Evolutionary conservation across 352 stramenopile species (phyloP), one percentile per base, ranked within the genome.

Genomic region (Phytopythium helicoides): DNA sequence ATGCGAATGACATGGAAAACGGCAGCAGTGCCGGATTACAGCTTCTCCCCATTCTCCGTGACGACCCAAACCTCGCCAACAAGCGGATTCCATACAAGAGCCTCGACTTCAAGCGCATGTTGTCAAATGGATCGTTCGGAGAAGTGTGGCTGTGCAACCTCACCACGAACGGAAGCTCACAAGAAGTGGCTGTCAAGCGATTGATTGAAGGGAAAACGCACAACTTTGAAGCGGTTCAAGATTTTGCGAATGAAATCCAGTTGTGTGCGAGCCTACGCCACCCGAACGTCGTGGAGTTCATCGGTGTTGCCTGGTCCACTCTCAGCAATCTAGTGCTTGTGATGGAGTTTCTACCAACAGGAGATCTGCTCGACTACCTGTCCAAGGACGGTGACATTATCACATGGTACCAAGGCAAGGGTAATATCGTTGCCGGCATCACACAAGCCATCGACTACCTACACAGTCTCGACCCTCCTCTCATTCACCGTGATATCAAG

Each of bases 291-390:
- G 56, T 76, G 10, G 50, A 53, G 1, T 77, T 85, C 42, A 48
- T 88, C 19, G 77, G 70, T 15, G 70, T 88, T 1, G 77, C 77
- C 3, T 88, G 77, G 77, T 65, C 56, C 33, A 68, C 23, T 1
- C 50, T 76, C 26, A 55, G 62, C 21, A 67, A 73, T 21, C 31
- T 81, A 3, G 38, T 62, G 8, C 54, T 73, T 52, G 56, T 81
- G 31, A 53, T 81, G 18, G 68, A 78, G 19, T 74, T 52, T 40
- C 45, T 65, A 11, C 53, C 58, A 0, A 51, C 47, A 15, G 65
- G 57, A 1, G 56, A 52, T 38, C 37, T 73, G 35, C 60, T 65
- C 6, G 46, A 3, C 4, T 71, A 56, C 37, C 39, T 73, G 19
- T 33, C 48, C 2, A 34, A 58, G 7, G 65, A 68, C 23, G 53